Base-by-base conservation (phyloP, 176 grass and related monocot species). In the Echinochloa phyllopogon region DNA sequence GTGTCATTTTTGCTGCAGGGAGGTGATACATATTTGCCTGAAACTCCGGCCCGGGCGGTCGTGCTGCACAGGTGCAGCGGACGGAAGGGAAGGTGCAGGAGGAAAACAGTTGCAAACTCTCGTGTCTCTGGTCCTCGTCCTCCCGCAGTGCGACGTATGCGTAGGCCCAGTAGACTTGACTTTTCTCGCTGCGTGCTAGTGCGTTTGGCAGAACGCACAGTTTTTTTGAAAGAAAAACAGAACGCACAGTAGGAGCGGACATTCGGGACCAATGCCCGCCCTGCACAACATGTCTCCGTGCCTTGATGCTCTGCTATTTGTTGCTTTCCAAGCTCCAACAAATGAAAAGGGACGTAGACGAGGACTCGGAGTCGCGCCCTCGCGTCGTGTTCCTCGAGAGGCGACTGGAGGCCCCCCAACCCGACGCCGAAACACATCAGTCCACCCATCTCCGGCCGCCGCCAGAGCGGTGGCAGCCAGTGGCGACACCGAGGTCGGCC, bases 321-420 rank as follows among this genome's bases (percentile, higher is more conserved):
- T 25, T 8, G 17, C 49, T 77, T 77, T 82, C 70, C 5, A 77
- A 51, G 63, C 62, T 77, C 52, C 79, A 77, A 76, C 61, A 53
- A 33, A 33, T 33, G 29, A 33, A 33, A 33, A 33, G n/a, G n/a
- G n/a, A n/a, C n/a, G n/a, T n/a, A n/a, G n/a, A n/a, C n/a, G n/a
- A n/a, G n/a, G n/a, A n/a, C n/a, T n/a, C n/a, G n/a, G n/a, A n/a
- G n/a, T n/a, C n/a, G n/a, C n/a, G n/a, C n/a, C n/a, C n/a, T n/a
- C n/a, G n/a, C n/a, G n/a, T n/a, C n/a, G n/a, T n/a, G n/a, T n/a
- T n/a, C n/a, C n/a, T n/a, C n/a, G n/a, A n/a, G n/a, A n/a, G n/a
- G n/a, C n/a, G n/a, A n/a, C n/a, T n/a, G n/a, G n/a, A n/a, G n/a
- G n/a, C n/a, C n/a, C n/a, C n/a, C n/a, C n/a, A n/a, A n/a, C n/a